Evolutionary conservation across 192 early-diverging fungal species (phyloP), one percentile per base, ranked within the genome.

Genomic region (Geranomyces variabilis): DNA sequence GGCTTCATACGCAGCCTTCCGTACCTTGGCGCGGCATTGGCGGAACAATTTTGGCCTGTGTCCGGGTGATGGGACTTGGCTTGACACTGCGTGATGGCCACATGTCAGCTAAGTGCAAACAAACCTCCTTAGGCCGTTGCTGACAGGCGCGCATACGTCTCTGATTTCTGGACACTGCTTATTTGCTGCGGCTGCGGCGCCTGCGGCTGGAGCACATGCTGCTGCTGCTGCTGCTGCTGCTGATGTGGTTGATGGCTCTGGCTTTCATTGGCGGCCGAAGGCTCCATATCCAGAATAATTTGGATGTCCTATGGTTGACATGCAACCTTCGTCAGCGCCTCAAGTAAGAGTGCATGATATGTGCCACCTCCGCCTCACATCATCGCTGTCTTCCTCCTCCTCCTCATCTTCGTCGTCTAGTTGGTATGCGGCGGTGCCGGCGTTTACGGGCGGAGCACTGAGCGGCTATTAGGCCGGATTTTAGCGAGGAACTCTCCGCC

Each of bases 261-360:
- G 17, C 24, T 53, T 53, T 53, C 21, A 28, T 6, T 4, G 6
- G 63, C 41, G 43, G 56, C 15, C 15, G 66, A 44, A 15, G 66
- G 57, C 21, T 77, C 86, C 21, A 77, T 73, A 49, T 90, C 87
- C 78, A 92, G 77, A 19, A 92, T 85, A 75, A 92, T 92, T 61
- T 92, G 89, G 22, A 92, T 76, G 74, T 92, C 90, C 89, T 70
- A n/a, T n/a, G n/a, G n/a, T n/a, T n/a, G n/a, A n/a, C n/a, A n/a
- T n/a, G n/a, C n/a, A n/a, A n/a, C n/a, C n/a, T n/a, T n/a, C n/a
- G n/a, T n/a, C n/a, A n/a, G n/a, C n/a, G n/a, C n/a, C n/a, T n/a
- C n/a, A n/a, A n/a, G n/a, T n/a, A n/a, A n/a, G n/a, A n/a, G n/a
- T n/a, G n/a, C n/a, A n/a, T n/a, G n/a, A 21, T 1, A 30, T 13